These are phyloP conservation scores for Pontederia crassipes DNA, from an alignment of 176 grass and related monocot genomes.

Conservation along the genomic window DNA sequence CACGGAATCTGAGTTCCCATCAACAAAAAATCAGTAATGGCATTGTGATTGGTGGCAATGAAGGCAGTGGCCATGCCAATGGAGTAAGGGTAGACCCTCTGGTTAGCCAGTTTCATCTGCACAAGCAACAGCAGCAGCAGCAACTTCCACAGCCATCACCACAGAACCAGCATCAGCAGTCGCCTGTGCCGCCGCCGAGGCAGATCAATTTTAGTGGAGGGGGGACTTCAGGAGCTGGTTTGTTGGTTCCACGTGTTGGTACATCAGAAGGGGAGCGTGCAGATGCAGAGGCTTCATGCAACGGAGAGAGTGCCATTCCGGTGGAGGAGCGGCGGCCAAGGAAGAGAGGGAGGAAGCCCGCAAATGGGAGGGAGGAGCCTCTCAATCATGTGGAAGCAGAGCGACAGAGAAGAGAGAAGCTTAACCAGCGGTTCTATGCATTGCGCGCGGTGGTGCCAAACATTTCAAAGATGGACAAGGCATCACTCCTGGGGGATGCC, in stretches of 20 bases:
- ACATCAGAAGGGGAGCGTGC: slow-evolving; percentile 44
- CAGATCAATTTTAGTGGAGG: slow-evolving; percentile 21
- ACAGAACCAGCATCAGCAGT: slow-evolving; percentile 41
- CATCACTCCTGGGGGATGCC: slow-evolving; percentile 72
- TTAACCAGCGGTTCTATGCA: slow-evolving; percentile 90
- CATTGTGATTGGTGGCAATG: slow-evolving; percentile 47
- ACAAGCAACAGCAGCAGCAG: slow-evolving; percentile 24
- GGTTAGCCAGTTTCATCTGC: slow-evolving; percentile 39
- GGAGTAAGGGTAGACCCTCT: slow-evolving; percentile 20
- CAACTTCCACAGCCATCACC: slow-evolving; percentile 32
- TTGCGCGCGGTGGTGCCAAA: slow-evolving; percentile 85
- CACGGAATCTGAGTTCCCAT: slow-evolving; percentile 40
- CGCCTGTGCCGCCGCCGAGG: slow-evolving; percentile 46
- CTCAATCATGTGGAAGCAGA: slow-evolving; percentile 97
- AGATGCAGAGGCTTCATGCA: slow-evolving; percentile 51
- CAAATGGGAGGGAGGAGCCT: slow-evolving; percentile 89
- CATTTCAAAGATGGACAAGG: slow-evolving; percentile 99
- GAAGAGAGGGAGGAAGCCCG: slow-evolving; percentile 92
- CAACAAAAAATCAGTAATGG: slow-evolving; percentile 64
- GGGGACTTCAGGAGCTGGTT: slow-evolving; percentile 3
- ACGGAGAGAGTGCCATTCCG: slow-evolving; percentile 30
- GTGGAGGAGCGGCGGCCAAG: slow-evolving; percentile 65
- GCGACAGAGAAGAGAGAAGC: slow-evolving; percentile 93
- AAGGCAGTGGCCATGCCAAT: slow-evolving; percentile 29
- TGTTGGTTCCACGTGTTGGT: slow-evolving; percentile 35